These are phyloP conservation scores for Lunasporangiospora selenospora DNA, from an alignment of 192 early-diverging fungal species.

Conservation along the genomic window DNA sequence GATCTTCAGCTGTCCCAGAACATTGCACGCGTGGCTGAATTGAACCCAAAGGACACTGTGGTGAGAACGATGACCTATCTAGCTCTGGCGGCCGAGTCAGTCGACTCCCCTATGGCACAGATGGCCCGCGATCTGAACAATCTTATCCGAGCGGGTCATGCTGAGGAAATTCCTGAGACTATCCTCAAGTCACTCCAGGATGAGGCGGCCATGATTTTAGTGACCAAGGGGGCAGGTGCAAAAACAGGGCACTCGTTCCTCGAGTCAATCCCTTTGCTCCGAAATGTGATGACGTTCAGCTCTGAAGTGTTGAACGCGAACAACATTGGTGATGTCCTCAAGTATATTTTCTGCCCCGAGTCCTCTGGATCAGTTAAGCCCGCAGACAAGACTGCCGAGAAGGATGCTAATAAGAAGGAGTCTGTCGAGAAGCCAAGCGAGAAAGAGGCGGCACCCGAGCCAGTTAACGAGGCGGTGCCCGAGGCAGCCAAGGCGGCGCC, in stretches of 20 bases:
- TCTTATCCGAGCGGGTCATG: conserved; percentile 13
- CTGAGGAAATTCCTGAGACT: conserved; percentile 27
- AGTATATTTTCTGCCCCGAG: conserved; percentile 52
- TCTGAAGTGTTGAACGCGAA: conserved; percentile 41
- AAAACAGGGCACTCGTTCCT: neutral
- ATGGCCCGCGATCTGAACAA: conserved; percentile 48
- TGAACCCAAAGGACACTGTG: conserved; percentile 17
- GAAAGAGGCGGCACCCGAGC: no score
- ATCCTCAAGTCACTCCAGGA: conserved; percentile 12
- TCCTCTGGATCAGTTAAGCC: neutral
- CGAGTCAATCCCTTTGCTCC: conserved; percentile 26
- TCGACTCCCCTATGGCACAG: conserved; percentile 14
- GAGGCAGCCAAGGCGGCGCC: neutral
- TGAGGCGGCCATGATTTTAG: conserved; percentile 25
- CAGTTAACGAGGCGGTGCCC: no score
- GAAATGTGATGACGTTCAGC: conserved; percentile 41
- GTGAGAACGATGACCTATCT: conserved; percentile 47
- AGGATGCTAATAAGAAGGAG: conserved; percentile 18
- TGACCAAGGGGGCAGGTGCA: conserved; percentile 20
- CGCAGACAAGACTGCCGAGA: conserved; percentile 5
- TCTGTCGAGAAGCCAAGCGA: no score
- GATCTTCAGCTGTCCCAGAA: conserved; percentile 49
- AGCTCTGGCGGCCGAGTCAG: conserved; percentile 29
- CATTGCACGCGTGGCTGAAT: conserved; percentile 34
- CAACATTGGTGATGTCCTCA: conserved; percentile 47